Conservation (phyloP, 352 stramenopile species). For the Thraustochytrium sp. region DNA sequence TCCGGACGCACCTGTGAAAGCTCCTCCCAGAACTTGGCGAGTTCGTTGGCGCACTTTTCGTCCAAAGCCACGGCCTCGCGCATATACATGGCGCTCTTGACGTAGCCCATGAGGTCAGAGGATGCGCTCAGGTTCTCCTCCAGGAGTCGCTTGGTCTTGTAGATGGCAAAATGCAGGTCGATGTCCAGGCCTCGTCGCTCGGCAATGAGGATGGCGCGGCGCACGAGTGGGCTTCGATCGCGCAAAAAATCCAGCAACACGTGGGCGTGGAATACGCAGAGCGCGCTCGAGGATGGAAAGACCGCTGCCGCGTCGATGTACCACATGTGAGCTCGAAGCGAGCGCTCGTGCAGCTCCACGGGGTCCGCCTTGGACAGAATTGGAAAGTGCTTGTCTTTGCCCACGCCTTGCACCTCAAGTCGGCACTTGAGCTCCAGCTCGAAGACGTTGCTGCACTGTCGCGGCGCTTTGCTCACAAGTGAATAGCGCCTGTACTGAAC, state of each 20-base stretch:
- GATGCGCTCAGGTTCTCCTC: not conserved
- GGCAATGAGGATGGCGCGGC: conserved; percentile 22
- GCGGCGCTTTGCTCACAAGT: not conserved
- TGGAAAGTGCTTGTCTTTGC: not conserved
- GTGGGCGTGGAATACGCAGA: conserved; percentile 25
- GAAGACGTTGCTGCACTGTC: conserved; percentile 8
- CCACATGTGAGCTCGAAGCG: not conserved
- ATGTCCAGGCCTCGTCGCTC: not conserved
- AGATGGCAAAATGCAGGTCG: conserved; percentile 13
- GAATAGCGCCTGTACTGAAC: conserved; percentile 7
- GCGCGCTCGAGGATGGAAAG: conserved; percentile 10
- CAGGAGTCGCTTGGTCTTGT: conserved; percentile 6
- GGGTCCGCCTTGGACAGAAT: not conserved
- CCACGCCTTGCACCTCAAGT: not conserved
- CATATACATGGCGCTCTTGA: conserved; percentile 5
- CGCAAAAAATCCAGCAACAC: conserved; percentile 6
- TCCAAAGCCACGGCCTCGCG: not conserved
- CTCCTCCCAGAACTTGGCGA: conserved; percentile 21
- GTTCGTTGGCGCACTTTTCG: not conserved
- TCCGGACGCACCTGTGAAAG: not conserved
- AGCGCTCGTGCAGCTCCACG: not conserved
- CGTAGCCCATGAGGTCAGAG: not conserved
- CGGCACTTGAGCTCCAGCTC: conserved; percentile 31
- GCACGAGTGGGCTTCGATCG: not conserved
- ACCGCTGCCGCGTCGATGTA: not conserved